A percentile compares a stretch with the other conserved stretches of the same genome.
phyloP scores from a whole-genome alignment of 495 filamentous ascomycete genomes.

The Lasiosphaeriaceae sp. region DNA sequence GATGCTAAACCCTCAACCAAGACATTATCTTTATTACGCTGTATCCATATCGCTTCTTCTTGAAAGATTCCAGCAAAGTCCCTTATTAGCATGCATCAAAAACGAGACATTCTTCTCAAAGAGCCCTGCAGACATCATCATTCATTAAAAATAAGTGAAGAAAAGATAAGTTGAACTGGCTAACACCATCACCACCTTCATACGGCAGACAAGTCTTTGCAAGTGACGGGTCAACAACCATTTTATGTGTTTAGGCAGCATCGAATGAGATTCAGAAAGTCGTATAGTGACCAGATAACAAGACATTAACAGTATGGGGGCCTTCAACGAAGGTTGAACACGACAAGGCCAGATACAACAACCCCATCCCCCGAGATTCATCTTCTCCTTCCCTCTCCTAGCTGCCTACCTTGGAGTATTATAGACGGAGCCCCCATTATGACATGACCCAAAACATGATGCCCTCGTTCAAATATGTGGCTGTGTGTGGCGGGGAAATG shows the following conservation, averaged over 20 bases:
- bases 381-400: neutral
- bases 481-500: neutral
- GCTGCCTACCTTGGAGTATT: neutral
- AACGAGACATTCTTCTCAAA: no score
- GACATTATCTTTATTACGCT: no score
- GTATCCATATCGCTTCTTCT: no score
- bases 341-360: neutral
- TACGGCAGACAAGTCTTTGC: neutral
- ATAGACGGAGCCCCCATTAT: neutral
- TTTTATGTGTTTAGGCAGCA: neutral
- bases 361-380: neutral
- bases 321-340: neutral
- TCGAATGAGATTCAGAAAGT: neutral
- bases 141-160: no score
- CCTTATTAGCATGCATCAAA: no score
- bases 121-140: no score
- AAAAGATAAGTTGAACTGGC: no score
- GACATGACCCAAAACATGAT: constrained; percentile 7
- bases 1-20: no score
- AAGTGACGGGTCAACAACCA: neutral
- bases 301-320: constrained; percentile 7
- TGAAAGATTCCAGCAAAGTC: no score
- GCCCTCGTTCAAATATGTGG: constrained; percentile 1
- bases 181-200: neutral
- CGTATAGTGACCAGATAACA: constrained; percentile 1